Conservation (phyloP, 139 green algal species). For the Desmodesmus armatus region DNA sequence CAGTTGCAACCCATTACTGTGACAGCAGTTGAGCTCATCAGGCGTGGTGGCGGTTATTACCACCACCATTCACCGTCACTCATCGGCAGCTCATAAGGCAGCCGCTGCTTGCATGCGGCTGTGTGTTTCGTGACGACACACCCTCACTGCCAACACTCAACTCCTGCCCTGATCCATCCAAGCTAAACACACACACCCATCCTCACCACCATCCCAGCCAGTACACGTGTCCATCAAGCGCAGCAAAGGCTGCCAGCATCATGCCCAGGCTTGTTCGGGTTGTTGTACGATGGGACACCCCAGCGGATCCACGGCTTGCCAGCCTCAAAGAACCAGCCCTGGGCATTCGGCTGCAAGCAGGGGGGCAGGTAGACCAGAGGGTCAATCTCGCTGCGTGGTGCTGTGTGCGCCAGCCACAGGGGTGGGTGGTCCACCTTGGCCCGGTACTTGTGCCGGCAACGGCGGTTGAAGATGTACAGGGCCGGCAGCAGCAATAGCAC, state of each 20-base stretch:
- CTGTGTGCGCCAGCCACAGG: slow-evolving; percentile 50
- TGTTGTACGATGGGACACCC: slow-evolving; percentile 41
- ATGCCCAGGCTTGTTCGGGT: not conserved
- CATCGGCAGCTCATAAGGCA: no score
- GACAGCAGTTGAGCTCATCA: no score
- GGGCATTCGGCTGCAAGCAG: slow-evolving; percentile 45
- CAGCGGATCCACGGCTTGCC: slow-evolving; percentile 54
- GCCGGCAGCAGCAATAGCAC: slow-evolving; percentile 40
- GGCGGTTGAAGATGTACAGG: slow-evolving; percentile 47
- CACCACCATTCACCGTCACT: no score
- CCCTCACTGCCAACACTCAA: no score
- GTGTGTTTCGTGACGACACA: no score
- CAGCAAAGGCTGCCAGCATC: not conserved
- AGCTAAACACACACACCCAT: not conserved
- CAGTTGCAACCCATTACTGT: no score
- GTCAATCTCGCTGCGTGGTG: slow-evolving; percentile 48
- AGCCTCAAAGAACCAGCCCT: slow-evolving; percentile 52
- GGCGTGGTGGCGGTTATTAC: no score
- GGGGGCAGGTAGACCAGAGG: slow-evolving; percentile 51
- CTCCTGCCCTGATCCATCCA: no score
- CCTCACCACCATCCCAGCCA: no score
- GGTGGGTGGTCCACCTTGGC: slow-evolving; percentile 42
- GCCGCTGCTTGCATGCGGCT: no score
- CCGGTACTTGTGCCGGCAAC: slow-evolving; percentile 34
- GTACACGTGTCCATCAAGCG: no score